A percentile compares a stretch with the other conserved stretches of the same genome.
Conservation (phyloP, 805 yeast species). For the Kuraishia cidri region DNA sequence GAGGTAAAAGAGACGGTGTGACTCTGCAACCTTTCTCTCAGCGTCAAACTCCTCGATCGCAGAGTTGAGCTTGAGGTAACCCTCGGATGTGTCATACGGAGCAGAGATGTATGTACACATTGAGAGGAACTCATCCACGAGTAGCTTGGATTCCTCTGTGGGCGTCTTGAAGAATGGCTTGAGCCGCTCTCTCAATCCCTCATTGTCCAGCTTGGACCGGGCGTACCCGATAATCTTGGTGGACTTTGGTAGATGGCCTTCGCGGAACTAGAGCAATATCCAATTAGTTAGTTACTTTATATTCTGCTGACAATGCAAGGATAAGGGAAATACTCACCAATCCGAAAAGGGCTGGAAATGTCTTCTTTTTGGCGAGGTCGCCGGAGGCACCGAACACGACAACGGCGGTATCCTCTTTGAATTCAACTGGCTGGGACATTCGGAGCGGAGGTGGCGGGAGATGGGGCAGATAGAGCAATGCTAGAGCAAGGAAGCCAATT, state of each 20-base stretch:
- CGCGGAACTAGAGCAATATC: constrained; percentile 30
- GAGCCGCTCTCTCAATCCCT: constrained; percentile 62
- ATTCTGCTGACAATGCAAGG: neutral
- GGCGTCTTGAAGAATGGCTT: constrained; percentile 44
- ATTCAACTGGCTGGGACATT: constrained; percentile 18
- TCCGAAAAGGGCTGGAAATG: constrained; percentile 82
- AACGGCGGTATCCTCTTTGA: constrained; percentile 60
- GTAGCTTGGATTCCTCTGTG: constrained; percentile 19
- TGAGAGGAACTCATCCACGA: constrained; percentile 54
- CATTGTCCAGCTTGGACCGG: constrained; percentile 62
- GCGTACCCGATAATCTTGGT: constrained; percentile 88
- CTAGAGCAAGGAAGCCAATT: no score
- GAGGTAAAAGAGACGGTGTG: constrained; percentile 82
- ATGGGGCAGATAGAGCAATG: no score
- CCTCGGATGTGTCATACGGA: constrained; percentile 71
- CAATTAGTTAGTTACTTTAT: no score
- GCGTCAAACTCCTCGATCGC: constrained; percentile 53
- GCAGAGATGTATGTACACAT: constrained; percentile 67
- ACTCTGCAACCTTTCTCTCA: constrained; percentile 29
- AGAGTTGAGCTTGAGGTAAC: constrained; percentile 50
- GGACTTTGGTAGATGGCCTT: constrained; percentile 65
- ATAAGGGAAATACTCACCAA: constrained; percentile 35
- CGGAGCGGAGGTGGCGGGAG: no score
- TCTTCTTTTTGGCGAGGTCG: constrained; percentile 91
- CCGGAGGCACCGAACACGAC: constrained; percentile 95